phyloP scores from a whole-genome alignment of 495 filamentous ascomycete genomes.

The Lophiotrema nucula region DNA sequence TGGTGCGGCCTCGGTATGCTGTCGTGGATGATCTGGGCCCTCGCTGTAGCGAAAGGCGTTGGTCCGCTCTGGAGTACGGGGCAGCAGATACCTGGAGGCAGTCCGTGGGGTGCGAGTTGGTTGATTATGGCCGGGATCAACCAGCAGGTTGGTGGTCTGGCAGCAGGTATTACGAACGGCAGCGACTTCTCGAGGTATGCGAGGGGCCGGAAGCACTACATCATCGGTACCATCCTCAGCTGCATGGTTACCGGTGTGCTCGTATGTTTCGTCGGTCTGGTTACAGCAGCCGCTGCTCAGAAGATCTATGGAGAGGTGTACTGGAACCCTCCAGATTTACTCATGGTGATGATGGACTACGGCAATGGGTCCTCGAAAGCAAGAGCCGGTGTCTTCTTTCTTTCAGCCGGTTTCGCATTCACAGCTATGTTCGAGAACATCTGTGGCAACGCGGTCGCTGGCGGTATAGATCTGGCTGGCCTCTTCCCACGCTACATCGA shows the following conservation, averaged over 20 bases:
- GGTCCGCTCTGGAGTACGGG: slow-evolving; percentile 35
- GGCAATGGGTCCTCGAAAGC: slow-evolving; percentile 21
- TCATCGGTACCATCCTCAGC: slow-evolving; percentile 34
- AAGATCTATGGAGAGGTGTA: slow-evolving; percentile 46
- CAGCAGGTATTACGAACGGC: slow-evolving; percentile 46
- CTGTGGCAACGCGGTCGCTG: slow-evolving; percentile 22
- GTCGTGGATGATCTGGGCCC: slow-evolving; percentile 45
- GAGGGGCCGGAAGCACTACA: slow-evolving; percentile 32
- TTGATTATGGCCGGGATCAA: slow-evolving; percentile 44
- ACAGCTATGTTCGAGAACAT: slow-evolving; percentile 29
- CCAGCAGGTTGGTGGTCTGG: slow-evolving; percentile 36
- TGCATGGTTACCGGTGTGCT: slow-evolving; percentile 16
- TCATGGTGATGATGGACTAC: slow-evolving; percentile 27
- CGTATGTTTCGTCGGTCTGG: slow-evolving; percentile 38
- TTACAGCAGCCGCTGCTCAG: slow-evolving; percentile 39
- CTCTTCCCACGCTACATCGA: slow-evolving; percentile 52
- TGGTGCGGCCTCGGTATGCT: slow-evolving; percentile 37
- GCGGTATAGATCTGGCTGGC: slow-evolving; percentile 21
- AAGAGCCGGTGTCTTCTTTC: slow-evolving; percentile 25
- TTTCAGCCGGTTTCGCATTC: slow-evolving; percentile 22
- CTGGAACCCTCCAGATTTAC: slow-evolving; percentile 23
- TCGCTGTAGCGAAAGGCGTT: slow-evolving; percentile 39
- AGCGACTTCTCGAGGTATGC: slow-evolving; percentile 45
- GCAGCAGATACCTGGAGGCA: slow-evolving; percentile 32
- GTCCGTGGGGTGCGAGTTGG: slow-evolving; percentile 29